Base-by-base conservation (phyloP, 306 rosid species). In the Quercus robur region DNA sequence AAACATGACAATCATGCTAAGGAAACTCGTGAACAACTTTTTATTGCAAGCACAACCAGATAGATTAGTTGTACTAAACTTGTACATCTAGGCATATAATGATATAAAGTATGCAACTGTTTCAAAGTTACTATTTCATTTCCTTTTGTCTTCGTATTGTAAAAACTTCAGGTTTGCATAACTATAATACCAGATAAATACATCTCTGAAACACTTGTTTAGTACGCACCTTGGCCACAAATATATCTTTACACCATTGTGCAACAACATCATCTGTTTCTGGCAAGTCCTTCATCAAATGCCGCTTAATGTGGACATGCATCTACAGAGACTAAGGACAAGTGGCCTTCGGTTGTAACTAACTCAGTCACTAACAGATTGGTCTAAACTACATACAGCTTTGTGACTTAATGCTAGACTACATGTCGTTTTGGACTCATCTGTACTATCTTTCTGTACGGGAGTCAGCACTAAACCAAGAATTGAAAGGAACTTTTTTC, bases 221-320 rank as follows among this genome's bases (percentile, higher is more conserved):
- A 75, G 38, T 74, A 79, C 41, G 5, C 71, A 90, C 99, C 97
- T 96, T 96, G 30, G 88, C 92, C 33, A 87, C 91, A 82, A 96
- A 96, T 67, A 82, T 23, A 85, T 96, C 99, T 84, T 89, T 90
- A 81, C 99, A 96, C 99, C 99, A 96, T 55, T 93, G 98, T 33
- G 96, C 91, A 81, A 96, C 92, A 68, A 87, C 97, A 17, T 93
- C 99, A n/a, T 93, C 99, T 21, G 91, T 71, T 85, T 91, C 91
- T 55, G 99, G 97, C 84, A 96, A 73, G 18, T 90, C 97, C 59
- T 89, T 91, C 97, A 89, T 96, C 78, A 84, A 75, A 86, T 93
- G 97, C 70, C 99, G 90, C 84, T 96, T 93, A 80, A 96, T 73
- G 84, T 88, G 97, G 83, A 96, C 98, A n/a, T 96, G 92, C 64